A percentile compares a stretch with the other conserved stretches of the same genome.
phyloP scores from a whole-genome alignment of 805 yeast genomes.

The Ogataea thermomethanolica region DNA sequence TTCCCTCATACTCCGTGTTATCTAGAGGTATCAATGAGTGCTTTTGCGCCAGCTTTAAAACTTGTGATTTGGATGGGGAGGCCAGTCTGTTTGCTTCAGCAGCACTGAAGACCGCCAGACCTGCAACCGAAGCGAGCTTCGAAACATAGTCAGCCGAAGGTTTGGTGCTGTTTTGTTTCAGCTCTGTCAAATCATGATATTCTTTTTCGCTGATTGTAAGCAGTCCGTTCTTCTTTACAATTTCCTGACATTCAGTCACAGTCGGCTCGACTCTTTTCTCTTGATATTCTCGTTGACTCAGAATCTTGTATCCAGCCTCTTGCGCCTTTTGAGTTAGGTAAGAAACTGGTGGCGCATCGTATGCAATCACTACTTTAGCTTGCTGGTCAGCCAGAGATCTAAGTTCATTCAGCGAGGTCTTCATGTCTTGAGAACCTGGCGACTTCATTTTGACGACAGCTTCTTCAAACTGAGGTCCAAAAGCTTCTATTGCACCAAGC shows the following conservation, averaged over 20 bases:
- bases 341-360: constrained; percentile 28
- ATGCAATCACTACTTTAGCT: constrained; percentile 10
- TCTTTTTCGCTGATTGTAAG: constrained; percentile 17
- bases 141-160: constrained; percentile 32
- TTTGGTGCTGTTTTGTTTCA: not conserved
- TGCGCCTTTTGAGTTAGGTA: constrained; percentile 26
- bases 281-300: constrained; percentile 10
- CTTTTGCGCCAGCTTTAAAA: constrained; percentile 8
- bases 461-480: constrained; percentile 19
- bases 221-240: constrained; percentile 11
- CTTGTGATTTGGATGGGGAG: constrained; percentile 15
- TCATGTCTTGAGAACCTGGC: constrained; percentile 22
- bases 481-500: constrained; percentile 15
- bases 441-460: constrained; percentile 9
- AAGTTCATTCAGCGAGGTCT: constrained; percentile 28
- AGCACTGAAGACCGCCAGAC: constrained; percentile 18
- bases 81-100: constrained; percentile 16
- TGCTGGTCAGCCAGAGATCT: constrained; percentile 22
- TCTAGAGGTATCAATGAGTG: constrained; percentile 10
- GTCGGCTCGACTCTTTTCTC: constrained; percentile 4
- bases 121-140: constrained; percentile 29
- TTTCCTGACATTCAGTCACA: constrained; percentile 7
- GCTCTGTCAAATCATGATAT: constrained; percentile 4
- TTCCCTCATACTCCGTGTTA: not conserved
- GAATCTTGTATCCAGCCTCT: constrained; percentile 14